A percentile compares a stretch with the other conserved stretches of the same genome.
phyloP scores from a whole-genome alignment of 768 basidiomycete species.

The Zangia roseola region DNA sequence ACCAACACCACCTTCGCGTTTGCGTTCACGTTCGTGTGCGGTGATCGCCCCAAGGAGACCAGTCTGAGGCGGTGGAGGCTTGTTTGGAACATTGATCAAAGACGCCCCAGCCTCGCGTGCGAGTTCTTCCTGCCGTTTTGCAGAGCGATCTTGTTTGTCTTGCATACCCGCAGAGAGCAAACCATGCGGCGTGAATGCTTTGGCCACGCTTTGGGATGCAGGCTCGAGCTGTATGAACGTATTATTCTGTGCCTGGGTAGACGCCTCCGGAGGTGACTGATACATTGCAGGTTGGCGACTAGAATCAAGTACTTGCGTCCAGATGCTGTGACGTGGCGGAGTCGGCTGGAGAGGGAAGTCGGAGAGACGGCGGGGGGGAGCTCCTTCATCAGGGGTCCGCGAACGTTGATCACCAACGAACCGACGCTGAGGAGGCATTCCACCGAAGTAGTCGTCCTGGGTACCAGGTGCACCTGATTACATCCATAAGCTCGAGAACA shows the following conservation, averaged over 20 bases:
- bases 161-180: slow-evolving; percentile 92
- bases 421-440: slow-evolving; percentile 42
- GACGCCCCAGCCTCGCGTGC: slow-evolving; percentile 91
- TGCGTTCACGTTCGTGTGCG: slow-evolving; percentile 90
- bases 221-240: slow-evolving; percentile 78
- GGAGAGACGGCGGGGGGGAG: slow-evolving; percentile 52
- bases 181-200: slow-evolving; percentile 94
- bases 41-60: slow-evolving; percentile 96
- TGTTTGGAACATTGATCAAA: slow-evolving; percentile 92
- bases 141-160: slow-evolving; percentile 94
- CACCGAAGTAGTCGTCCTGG: slow-evolving; percentile 45
- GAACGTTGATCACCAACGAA: slow-evolving; percentile 52
- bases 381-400: slow-evolving; percentile 59
- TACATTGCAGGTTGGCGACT: slow-evolving; percentile 48
- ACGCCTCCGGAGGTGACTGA: slow-evolving; percentile 33
- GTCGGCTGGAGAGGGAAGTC: slow-evolving; percentile 49
- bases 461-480: slow-evolving; percentile 31
- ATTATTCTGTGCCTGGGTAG: slow-evolving; percentile 37
- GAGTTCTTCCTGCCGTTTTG: slow-evolving; percentile 90
- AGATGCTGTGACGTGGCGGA: slow-evolving; percentile 67
- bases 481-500: slow-evolving; percentile 6
- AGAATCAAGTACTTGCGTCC: slow-evolving; percentile 87
- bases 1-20: slow-evolving; percentile 93
- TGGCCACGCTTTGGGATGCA: slow-evolving; percentile 73
- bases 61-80: slow-evolving; percentile 92